Conservation (phyloP, 2,329 filamentous ascomycete species). For the Thermochaetoides dissita region DNA sequence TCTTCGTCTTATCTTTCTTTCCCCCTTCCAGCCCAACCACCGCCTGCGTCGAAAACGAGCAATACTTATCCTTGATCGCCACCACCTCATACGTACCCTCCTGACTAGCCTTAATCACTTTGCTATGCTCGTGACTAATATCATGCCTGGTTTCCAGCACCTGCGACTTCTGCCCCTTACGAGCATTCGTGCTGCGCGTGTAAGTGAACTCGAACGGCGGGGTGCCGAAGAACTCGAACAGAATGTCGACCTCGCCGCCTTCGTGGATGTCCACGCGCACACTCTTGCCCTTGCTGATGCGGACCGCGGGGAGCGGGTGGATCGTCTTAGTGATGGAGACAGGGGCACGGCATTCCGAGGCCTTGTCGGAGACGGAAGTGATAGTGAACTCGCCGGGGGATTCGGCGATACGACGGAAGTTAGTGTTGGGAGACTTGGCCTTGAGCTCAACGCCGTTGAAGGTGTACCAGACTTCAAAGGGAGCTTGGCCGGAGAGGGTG, state of each 20-base stretch:
- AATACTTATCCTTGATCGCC: conserved; percentile 85
- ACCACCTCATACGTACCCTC: conserved; percentile 98
- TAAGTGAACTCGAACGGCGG: conserved; percentile 98
- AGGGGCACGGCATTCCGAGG: conserved; percentile 71
- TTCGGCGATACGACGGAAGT: conserved; percentile 86
- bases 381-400: conserved; percentile 79
- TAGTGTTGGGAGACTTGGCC: conserved; percentile 64
- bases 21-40: conserved; percentile 4
- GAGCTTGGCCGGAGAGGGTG: conserved; percentile 75
- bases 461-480: conserved; percentile 84
- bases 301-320: conserved; percentile 82
- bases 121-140: conserved; percentile 64
- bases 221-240: conserved; percentile 90
- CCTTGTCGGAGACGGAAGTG: conserved; percentile 73
- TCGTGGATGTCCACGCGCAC: conserved; percentile 88
- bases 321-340: conserved; percentile 71
- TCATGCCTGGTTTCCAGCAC: conserved; percentile 88
- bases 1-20: conserved; percentile 6
- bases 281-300: conserved; percentile 71
- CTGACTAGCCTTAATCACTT: conserved; percentile 72
- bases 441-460: conserved; percentile 70
- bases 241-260: conserved; percentile 81
- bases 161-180: conserved; percentile 59
- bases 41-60: conserved; percentile 65
- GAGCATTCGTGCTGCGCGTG: conserved; percentile 75